A percentile compares a stretch with the other conserved stretches of the same genome.
Evolutionary conservation across 306 rosid species (phyloP).

Genomic region (Vigna nakashimae): DNA sequence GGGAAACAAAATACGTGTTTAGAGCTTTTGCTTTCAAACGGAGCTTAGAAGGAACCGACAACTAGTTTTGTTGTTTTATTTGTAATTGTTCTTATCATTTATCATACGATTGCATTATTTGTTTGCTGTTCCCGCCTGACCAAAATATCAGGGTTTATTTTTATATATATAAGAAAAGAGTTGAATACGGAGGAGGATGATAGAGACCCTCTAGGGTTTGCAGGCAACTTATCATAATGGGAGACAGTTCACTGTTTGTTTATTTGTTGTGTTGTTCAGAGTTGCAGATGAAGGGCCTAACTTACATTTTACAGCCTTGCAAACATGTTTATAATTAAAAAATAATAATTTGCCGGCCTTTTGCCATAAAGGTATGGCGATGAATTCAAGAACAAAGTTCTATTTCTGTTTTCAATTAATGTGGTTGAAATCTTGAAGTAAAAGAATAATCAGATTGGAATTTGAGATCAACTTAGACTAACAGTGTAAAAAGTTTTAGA

Average conservation of each 20-base stretch:
- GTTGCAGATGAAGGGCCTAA: background rate
- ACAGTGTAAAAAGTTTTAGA: too few relatives aligned
- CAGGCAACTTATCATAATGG: background rate
- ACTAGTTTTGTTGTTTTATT: background rate
- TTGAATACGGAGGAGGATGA: conserved; percentile 25
- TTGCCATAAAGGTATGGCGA: conserved; percentile 1
- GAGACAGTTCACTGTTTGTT: background rate
- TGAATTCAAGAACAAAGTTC: background rate
- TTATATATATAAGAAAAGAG: background rate
- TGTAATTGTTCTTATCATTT: background rate
- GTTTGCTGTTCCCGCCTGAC: background rate
- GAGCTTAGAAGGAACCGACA: background rate
- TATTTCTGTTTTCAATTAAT: background rate
- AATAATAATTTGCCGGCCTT: conserved; percentile 13
- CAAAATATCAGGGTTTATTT: background rate
- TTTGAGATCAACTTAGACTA: background rate
- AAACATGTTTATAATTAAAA: conserved; percentile 32
- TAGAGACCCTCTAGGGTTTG: background rate
- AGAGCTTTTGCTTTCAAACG: background rate
- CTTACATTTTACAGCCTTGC: conserved; percentile 28
- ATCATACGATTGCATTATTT: background rate
- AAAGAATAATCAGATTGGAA: background rate
- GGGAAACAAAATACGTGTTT: too few relatives aligned
- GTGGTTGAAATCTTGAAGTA: background rate
- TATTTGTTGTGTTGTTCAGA: background rate